phyloP scores from a whole-genome alignment of 192 early-diverging fungal genomes.

The Coemansia sp. region DNA sequence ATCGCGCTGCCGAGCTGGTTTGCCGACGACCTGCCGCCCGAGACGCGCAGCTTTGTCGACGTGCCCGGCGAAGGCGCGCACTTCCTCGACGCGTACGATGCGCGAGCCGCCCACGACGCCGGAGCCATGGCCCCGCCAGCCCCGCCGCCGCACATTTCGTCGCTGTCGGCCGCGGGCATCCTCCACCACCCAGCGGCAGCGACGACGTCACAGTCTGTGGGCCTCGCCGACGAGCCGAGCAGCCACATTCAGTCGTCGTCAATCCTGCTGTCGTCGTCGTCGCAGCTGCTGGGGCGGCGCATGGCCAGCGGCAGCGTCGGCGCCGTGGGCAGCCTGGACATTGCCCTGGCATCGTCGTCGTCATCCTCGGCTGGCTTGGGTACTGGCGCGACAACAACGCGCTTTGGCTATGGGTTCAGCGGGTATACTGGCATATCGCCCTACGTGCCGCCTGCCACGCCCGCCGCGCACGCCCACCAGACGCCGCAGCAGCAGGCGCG shows the following conservation, averaged over 20 bases:
- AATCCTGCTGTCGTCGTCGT: neutral
- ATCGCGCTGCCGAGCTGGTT: conserved; percentile 51
- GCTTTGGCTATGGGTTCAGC: neutral
- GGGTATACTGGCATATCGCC: conserved; percentile 16
- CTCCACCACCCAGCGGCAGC: neutral
- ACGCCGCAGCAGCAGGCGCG: conserved; percentile 31
- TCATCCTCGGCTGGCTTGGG: neutral
- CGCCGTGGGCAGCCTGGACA: conserved; percentile 9
- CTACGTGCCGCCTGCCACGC: conserved; percentile 11
- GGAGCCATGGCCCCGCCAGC: conserved; percentile 12
- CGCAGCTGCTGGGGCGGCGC: conserved; percentile 23
- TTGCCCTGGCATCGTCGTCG: neutral
- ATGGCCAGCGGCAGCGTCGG: conserved; percentile 9
- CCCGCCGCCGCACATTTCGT: neutral
- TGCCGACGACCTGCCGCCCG: conserved; percentile 49
- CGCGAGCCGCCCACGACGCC: conserved; percentile 40
- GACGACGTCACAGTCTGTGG: neutral
- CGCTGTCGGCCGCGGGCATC: neutral
- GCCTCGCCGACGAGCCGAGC: neutral
- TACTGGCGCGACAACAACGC: neutral
- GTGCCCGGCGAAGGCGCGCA: conserved; percentile 52
- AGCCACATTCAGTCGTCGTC: neutral
- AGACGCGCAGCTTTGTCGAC: conserved; percentile 46
- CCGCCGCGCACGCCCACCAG: neutral
- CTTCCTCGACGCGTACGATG: conserved; percentile 49